phyloP scores from a whole-genome alignment of 805 yeast genomes.

The Nakazawaea laoshanensis region DNA sequence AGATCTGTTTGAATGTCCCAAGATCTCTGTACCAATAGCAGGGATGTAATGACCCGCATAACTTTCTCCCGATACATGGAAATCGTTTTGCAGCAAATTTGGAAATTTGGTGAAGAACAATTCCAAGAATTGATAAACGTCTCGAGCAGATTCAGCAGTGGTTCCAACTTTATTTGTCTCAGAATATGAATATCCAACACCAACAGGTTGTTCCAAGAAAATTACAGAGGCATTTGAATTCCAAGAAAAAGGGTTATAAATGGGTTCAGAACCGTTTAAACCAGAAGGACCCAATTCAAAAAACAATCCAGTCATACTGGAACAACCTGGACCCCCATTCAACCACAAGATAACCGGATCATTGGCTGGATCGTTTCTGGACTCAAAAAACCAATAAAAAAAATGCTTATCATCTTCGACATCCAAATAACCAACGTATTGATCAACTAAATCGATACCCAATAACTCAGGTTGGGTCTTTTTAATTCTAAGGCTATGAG shows the following conservation, averaged over 20 bases:
- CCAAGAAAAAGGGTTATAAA: constrained; percentile 74
- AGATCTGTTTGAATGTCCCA: constrained; percentile 44
- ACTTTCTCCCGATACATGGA: constrained; percentile 91
- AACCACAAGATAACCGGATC: constrained; percentile 88
- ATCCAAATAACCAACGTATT: constrained; percentile 81
- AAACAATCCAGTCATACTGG: constrained; percentile 78
- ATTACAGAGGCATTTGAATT: constrained; percentile 77
- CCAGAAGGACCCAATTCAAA: constrained; percentile 85
- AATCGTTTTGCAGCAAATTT: constrained; percentile 40
- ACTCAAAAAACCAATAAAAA: constrained; percentile 76
- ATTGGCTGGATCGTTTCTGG: constrained; percentile 73
- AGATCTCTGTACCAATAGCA: constrained; percentile 72
- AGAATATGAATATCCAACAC: constrained; percentile 75
- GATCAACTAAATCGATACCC: constrained; percentile 77
- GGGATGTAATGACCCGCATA: constrained; percentile 96
- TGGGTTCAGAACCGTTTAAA: constrained; percentile 55
- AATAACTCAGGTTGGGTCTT: constrained; percentile 52
- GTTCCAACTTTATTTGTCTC: constrained; percentile 49
- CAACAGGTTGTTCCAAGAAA: constrained; percentile 84
- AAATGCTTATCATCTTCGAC: constrained; percentile 83
- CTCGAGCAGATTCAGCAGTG: constrained; percentile 72
- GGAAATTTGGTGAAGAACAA: constrained; percentile 71
- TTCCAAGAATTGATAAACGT: constrained; percentile 71
- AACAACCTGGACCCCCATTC: constrained; percentile 95
- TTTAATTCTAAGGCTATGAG: no score